phyloP scores from a whole-genome alignment of 73 alveolate species.

The Symbiodinium natans region DNA sequence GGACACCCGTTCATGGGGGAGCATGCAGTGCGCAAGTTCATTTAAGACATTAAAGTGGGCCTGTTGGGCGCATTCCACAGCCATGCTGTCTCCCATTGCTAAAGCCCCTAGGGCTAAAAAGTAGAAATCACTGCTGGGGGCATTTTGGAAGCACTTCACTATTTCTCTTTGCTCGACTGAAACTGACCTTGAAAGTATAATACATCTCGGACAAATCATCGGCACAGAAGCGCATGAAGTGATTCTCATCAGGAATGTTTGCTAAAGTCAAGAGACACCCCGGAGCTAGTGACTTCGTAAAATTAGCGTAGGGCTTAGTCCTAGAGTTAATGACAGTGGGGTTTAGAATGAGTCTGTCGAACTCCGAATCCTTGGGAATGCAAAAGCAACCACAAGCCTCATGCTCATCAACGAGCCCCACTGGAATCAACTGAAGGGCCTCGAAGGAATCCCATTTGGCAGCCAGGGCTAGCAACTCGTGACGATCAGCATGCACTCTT shows the following conservation, averaged over 20 bases:
- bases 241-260: neutral
- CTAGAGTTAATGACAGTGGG: neutral
- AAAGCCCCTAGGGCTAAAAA: too few species aligned
- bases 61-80: too few species aligned
- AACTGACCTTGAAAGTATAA: neutral
- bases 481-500: neutral
- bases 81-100: too few species aligned
- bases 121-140: too few species aligned
- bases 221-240: neutral
- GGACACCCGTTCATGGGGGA: neutral
- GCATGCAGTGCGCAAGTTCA: neutral
- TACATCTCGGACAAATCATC: constrained; percentile 35
- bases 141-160: too few species aligned
- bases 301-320: neutral
- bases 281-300: neutral
- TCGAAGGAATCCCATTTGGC: neutral
- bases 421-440: neutral
- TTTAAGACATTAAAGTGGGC: too few species aligned
- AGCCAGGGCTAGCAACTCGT: neutral
- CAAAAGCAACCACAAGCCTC: neutral
- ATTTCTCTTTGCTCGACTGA: neutral
- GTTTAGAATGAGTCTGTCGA: constrained; percentile 14
- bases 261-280: neutral
- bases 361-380: neutral
- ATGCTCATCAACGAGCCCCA: neutral